Evolutionary conservation across 768 basidiomycete species (phyloP).

Genomic region (Chalciporus pseudorubinellus): DNA sequence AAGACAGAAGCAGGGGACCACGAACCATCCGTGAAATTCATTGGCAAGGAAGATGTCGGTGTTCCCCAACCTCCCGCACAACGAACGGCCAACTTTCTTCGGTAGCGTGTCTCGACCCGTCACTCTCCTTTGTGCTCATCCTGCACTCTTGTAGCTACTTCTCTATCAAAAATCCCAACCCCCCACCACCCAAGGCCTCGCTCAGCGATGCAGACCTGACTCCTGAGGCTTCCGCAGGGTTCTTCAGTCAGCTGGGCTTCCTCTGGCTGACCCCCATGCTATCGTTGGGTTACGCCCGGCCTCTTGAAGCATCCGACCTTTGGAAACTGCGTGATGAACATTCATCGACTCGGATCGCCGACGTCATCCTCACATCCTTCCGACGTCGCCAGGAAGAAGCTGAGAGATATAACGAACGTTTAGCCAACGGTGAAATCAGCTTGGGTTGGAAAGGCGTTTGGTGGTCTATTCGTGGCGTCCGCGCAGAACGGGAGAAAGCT

Average conservation of each 20-base stretch:
- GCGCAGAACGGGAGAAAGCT: constrained; percentile 52
- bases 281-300: constrained; percentile 71
- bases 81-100: neutral
- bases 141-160: constrained; percentile 6
- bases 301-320: constrained; percentile 77
- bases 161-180: constrained; percentile 15
- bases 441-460: constrained; percentile 52
- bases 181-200: constrained; percentile 46
- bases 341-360: constrained; percentile 57
- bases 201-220: constrained; percentile 59
- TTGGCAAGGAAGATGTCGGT: neutral
- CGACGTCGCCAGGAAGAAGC: constrained; percentile 55
- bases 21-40: neutral
- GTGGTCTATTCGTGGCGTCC: constrained; percentile 56
- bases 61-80: neutral
- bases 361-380: constrained; percentile 63
- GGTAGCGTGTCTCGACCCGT: neutral
- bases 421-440: constrained; percentile 62
- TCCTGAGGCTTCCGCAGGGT: constrained; percentile 65
- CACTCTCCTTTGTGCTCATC: neutral
- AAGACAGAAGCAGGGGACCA: neutral
- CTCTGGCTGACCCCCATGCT: constrained; percentile 75
- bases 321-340: constrained; percentile 72
- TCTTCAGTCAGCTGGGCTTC: constrained; percentile 62
- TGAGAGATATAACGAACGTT: constrained; percentile 64